Conservation (phyloP, 1,284 basidiomycete genomes). For the Inonotus obliquus region DNA sequence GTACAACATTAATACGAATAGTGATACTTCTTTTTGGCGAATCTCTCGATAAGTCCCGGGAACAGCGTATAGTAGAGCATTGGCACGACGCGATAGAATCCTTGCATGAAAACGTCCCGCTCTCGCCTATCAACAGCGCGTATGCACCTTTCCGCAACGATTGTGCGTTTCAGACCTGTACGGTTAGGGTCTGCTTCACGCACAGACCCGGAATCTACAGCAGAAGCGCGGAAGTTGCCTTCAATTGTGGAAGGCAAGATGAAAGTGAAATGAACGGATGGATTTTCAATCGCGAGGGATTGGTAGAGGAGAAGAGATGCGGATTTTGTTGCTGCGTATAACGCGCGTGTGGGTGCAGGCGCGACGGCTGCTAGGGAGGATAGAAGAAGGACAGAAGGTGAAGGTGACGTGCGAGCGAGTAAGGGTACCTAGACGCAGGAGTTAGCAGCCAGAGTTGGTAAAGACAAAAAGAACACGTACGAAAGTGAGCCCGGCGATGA, state of each 20-base stretch:
- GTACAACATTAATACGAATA: slow-evolving; percentile 24
- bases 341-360: slow-evolving; percentile 79
- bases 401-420: slow-evolving; percentile 59
- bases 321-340: slow-evolving; percentile 85
- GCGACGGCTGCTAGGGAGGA: slow-evolving; percentile 79
- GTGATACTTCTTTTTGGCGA: slow-evolving; percentile 59
- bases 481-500: slow-evolving; percentile 60
- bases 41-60: slow-evolving; percentile 51
- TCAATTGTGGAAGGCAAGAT: slow-evolving; percentile 62
- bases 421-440: slow-evolving; percentile 61
- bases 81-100: slow-evolving; percentile 33
- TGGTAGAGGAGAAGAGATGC: slow-evolving; percentile 78
- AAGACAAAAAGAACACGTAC: slow-evolving; percentile 37
- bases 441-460: neutral
- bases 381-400: slow-evolving; percentile 76
- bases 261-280: slow-evolving; percentile 52
- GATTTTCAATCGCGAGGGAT: slow-evolving; percentile 76
- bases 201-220: slow-evolving; percentile 56
- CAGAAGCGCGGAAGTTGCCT: slow-evolving; percentile 76
- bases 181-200: slow-evolving; percentile 51
- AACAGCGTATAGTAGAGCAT: slow-evolving; percentile 55
- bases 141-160: slow-evolving; percentile 53
- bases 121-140: slow-evolving; percentile 52
- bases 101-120: slow-evolving; percentile 54
- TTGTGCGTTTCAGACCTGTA: slow-evolving; percentile 49